phyloP scores from a whole-genome alignment of 495 filamentous ascomycete species.

The Podospora pseudopauciseta region DNA sequence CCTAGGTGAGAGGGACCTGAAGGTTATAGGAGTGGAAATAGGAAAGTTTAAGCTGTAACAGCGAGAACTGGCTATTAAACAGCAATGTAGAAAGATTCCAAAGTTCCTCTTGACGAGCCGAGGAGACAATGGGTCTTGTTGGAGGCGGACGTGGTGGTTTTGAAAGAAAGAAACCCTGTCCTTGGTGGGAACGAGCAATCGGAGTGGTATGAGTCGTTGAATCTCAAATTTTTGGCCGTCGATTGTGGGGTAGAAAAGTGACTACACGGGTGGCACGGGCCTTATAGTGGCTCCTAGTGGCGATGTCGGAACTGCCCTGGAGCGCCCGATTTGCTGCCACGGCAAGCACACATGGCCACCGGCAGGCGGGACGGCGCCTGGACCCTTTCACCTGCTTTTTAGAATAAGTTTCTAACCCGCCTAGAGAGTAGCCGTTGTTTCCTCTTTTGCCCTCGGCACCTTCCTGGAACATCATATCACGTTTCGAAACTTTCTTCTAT shows the following conservation, averaged over 20 bases:
- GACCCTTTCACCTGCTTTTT: background rate
- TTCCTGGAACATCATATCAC: background rate
- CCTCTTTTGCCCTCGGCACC: background rate
- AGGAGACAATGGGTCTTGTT: constrained; percentile 21
- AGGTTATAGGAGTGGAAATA: constrained; percentile 14
- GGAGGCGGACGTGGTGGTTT: constrained; percentile 7
- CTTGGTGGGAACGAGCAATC: constrained; percentile 17
- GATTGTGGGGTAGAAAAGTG: constrained; percentile 34
- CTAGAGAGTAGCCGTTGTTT: background rate
- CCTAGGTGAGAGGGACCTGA: background rate
- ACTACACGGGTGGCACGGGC: constrained; percentile 20
- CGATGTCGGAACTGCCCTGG: constrained; percentile 28
- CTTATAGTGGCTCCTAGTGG: constrained; percentile 20
- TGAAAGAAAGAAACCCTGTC: constrained; percentile 20
- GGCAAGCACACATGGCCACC: background rate
- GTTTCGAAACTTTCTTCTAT: background rate
- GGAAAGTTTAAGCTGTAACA: constrained; percentile 8
- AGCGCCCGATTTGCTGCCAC: constrained; percentile 3
- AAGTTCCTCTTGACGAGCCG: constrained; percentile 20
- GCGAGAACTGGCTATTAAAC: constrained; percentile 17
- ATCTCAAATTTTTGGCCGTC: constrained; percentile 17
- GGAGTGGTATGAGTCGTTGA: constrained; percentile 25
- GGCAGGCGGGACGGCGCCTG: background rate
- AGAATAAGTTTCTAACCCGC: too few species aligned
- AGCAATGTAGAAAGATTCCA: constrained; percentile 12